phyloP scores from a whole-genome alignment of 2,329 filamentous ascomycete genomes.

The Aureobasidium namibiae region DNA sequence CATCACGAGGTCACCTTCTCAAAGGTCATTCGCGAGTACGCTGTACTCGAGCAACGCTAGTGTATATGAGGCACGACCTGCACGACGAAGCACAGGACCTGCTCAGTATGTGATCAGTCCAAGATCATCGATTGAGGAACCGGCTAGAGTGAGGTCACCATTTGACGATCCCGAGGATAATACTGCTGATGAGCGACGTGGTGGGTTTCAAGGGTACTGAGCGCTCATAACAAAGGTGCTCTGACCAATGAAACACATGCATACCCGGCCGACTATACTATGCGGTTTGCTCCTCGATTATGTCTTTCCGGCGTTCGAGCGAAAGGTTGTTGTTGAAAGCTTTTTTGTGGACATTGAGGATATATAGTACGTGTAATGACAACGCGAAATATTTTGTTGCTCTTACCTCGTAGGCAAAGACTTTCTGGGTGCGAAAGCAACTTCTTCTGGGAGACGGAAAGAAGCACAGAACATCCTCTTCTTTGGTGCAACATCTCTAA shows the following conservation, averaged over 20 bases:
- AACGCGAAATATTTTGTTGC: neutral
- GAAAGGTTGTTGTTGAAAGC: neutral
- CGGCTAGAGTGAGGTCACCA: neutral
- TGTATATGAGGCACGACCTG: constrained; percentile 11
- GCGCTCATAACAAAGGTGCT: too few relatives aligned
- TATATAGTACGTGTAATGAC: constrained; percentile 7
- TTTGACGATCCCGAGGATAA: constrained; percentile 2
- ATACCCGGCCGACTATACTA: neutral
- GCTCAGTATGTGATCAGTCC: neutral
- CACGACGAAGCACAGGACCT: constrained; percentile 1
- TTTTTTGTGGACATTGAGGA: neutral
- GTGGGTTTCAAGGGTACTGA: neutral
- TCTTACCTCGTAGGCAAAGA: neutral
- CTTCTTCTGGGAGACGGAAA: constrained; percentile 73
- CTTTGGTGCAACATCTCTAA: constrained; percentile 81
- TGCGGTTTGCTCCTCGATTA: too few relatives aligned
- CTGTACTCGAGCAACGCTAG: constrained; percentile 12
- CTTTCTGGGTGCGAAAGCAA: constrained; percentile 59
- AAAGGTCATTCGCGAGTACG: constrained; percentile 5
- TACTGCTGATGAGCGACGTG: neutral
- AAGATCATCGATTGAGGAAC: neutral
- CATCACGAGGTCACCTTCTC: neutral
- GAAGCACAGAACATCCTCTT: constrained; percentile 97
- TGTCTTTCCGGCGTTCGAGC: neutral
- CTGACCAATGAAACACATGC: neutral